These are phyloP conservation scores for Torrubiella hemipterigena DNA, from an alignment of 2,329 filamentous ascomycete genomes.

Conservation along the genomic window DNA sequence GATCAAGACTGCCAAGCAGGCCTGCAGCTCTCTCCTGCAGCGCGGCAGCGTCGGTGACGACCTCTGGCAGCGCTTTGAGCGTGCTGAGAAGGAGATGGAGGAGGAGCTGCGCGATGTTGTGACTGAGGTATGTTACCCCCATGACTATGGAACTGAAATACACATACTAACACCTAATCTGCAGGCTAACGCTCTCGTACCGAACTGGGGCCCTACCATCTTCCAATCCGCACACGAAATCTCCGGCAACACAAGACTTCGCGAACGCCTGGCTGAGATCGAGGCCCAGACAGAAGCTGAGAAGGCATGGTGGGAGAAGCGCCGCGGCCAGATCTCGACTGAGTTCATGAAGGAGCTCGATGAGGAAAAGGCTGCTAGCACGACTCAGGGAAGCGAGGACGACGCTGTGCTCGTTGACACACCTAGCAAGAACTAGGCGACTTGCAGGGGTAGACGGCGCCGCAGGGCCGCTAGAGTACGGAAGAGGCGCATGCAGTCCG, in stretches of 20 bases:
- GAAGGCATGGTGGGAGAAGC: slow-evolving; percentile 88
- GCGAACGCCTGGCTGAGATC: slow-evolving; percentile 63
- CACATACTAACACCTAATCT: slow-evolving; percentile 2
- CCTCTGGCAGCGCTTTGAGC: slow-evolving; percentile 81
- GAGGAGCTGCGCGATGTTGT: slow-evolving; percentile 91
- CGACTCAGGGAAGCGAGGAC: slow-evolving; percentile 24
- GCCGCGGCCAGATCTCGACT: slow-evolving; percentile 57
- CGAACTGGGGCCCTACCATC: slow-evolving; percentile 86
- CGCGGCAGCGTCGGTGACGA: slow-evolving; percentile 92
- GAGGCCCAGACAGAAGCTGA: slow-evolving; percentile 60
- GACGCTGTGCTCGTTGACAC: slow-evolving; percentile 62
- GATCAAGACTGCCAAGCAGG: slow-evolving; percentile 78
- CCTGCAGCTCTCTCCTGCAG: slow-evolving; percentile 71
- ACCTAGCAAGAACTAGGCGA: slow-evolving; percentile 46
- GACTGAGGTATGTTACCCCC: slow-evolving; percentile 53
- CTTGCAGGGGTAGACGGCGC: too few relatives aligned
- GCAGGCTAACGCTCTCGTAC: slow-evolving; percentile 80
- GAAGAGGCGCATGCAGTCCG: background rate
- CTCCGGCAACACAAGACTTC: slow-evolving; percentile 68
- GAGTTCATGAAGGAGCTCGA: slow-evolving; percentile 82
- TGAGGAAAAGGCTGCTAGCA: slow-evolving; percentile 35
- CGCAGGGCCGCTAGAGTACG: background rate
- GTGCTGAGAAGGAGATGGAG: slow-evolving; percentile 96
- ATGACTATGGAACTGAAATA: too few relatives aligned
- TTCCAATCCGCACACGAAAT: slow-evolving; percentile 98